Conservation (phyloP, 2,329 filamentous ascomycete genomes). For the Alternaria gaisen region DNA sequence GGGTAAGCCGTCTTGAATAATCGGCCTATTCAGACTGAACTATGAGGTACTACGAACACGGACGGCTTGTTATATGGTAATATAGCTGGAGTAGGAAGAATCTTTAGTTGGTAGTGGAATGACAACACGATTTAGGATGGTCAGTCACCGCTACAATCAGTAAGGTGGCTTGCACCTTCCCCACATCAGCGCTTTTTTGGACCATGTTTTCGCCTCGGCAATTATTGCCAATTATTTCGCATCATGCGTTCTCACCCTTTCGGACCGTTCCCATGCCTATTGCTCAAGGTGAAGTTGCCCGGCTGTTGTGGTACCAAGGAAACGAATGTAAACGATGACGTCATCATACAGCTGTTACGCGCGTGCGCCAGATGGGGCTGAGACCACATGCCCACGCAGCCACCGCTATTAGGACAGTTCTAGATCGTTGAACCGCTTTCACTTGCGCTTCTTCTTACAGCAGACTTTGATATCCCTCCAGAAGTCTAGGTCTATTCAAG, state of each 20-base stretch:
- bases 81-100: not conserved
- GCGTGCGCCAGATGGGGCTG: slow-evolving; percentile 16
- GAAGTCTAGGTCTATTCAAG: not conserved
- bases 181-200: not conserved
- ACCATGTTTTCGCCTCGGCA: slow-evolving; percentile 9
- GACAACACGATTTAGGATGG: not conserved
- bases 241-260: not conserved
- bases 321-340: slow-evolving; percentile 19
- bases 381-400: slow-evolving; percentile 12
- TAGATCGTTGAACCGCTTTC: not conserved
- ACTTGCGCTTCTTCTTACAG: not conserved
- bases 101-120: not conserved
- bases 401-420: not conserved
- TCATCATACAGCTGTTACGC: slow-evolving; percentile 20
- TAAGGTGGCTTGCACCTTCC: slow-evolving; percentile 5
- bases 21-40: not conserved
- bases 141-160: not conserved
- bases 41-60: slow-evolving; percentile 7
- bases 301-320: not conserved
- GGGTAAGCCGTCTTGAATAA: not conserved
- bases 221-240: not conserved
- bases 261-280: slow-evolving; percentile 19
- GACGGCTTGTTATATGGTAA: not conserved
- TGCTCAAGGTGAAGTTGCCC: slow-evolving; percentile 8
- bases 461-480: not conserved